Evolutionary conservation across 1,139 yeast genomes (phyloP).

Genomic region (Candida tetrigidarum): DNA sequence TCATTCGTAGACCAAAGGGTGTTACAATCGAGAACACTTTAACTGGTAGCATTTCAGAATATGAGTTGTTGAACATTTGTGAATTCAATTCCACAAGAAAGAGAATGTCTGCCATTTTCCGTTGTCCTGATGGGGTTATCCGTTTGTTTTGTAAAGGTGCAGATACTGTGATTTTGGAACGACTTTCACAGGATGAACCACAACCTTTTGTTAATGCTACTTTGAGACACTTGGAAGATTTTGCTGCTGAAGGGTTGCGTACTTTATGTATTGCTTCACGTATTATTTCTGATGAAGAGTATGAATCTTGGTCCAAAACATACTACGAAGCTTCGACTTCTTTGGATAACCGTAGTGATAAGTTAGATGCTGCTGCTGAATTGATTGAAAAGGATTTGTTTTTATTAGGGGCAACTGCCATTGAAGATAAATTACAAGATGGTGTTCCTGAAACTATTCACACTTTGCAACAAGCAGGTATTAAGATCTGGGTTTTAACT

Average conservation of each 20-base stretch:
- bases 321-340: constrained; percentile 87
- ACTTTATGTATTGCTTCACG: constrained; percentile 92
- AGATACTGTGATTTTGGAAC: constrained; percentile 90
- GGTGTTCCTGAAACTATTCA: constrained; percentile 98
- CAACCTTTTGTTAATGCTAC: constrained; percentile 86
- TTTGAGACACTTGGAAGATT: constrained; percentile 87
- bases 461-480: constrained; percentile 93
- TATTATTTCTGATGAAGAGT: constrained; percentile 80
- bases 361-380: constrained; percentile 73
- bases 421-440: constrained; percentile 96
- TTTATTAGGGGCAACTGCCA: constrained; percentile 95
- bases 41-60: constrained; percentile 42
- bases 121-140: constrained; percentile 93
- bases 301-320: constrained; percentile 60
- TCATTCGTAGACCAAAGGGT: constrained; percentile 82
- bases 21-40: constrained; percentile 66
- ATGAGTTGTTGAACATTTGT: constrained; percentile 86
- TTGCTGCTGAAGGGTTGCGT: constrained; percentile 95
- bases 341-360: constrained; percentile 70
- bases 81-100: constrained; percentile 98
- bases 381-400: constrained; percentile 79
- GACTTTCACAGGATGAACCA: constrained; percentile 63
- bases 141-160: constrained; percentile 96
- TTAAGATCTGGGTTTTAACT: constrained; percentile 95
- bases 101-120: constrained; percentile 94